Conservation (phyloP, 139 green algal species). For the Haematococcus lacustris region DNA sequence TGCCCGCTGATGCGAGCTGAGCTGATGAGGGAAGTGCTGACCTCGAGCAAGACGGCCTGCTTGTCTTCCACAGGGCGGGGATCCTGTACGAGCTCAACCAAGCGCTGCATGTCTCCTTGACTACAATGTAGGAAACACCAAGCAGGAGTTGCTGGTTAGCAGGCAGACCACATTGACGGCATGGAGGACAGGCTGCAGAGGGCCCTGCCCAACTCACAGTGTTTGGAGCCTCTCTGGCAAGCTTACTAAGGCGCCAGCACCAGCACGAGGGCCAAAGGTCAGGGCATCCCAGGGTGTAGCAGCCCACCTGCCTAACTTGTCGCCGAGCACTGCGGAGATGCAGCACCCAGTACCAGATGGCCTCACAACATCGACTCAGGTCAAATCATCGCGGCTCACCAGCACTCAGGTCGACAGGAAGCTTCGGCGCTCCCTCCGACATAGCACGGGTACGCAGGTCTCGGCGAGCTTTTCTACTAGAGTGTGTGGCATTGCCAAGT, state of each 20-base stretch:
- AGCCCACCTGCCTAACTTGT: slow-evolving; percentile 20
- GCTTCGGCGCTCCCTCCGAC: too few relatives aligned
- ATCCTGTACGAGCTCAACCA: slow-evolving; percentile 47
- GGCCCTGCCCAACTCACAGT: slow-evolving; percentile 24
- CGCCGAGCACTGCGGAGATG: background rate
- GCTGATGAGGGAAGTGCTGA: too few relatives aligned
- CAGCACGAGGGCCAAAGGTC: slow-evolving; percentile 41
- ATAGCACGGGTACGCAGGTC: too few relatives aligned
- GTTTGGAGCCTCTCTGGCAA: slow-evolving; percentile 34
- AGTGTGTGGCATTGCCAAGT: too few relatives aligned
- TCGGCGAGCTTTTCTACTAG: too few relatives aligned
- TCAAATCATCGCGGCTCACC: too few relatives aligned
- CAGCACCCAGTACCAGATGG: too few relatives aligned
- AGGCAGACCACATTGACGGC: background rate
- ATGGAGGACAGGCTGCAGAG: background rate
- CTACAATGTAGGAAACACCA: slow-evolving; percentile 10
- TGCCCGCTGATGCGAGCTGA: too few relatives aligned
- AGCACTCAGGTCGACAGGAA: too few relatives aligned
- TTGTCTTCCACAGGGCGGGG: slow-evolving; percentile 58
- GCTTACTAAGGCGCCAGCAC: slow-evolving; percentile 39
- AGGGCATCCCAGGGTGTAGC: slow-evolving; percentile 45
- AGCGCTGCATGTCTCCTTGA: slow-evolving; percentile 44
- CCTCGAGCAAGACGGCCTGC: slow-evolving; percentile 43
- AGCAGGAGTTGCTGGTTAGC: background rate
- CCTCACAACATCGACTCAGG: too few relatives aligned